Evolutionary conservation across 116 monocot genomes (phyloP).

Genomic region (Phalaenopsis hybrid): DNA sequence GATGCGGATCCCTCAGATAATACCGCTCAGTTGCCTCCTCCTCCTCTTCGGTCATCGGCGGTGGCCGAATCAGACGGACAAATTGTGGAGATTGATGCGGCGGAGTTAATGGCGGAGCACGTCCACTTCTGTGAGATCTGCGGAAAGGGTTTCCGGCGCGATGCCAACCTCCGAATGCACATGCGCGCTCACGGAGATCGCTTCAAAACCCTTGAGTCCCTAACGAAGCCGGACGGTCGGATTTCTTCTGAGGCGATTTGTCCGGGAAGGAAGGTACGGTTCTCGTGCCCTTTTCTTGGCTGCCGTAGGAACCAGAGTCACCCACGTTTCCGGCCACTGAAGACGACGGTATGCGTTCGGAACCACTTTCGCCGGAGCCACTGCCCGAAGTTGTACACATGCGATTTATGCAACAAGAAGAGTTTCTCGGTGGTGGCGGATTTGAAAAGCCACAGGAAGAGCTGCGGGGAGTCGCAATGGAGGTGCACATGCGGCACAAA

Average conservation of each 20-base stretch:
- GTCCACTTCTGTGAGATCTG: constrained; percentile 45
- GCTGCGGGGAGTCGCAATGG: constrained; percentile 45
- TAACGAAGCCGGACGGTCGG: constrained; percentile 15
- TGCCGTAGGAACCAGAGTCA: constrained; percentile 46
- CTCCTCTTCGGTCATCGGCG: not conserved
- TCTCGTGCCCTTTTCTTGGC: constrained; percentile 42
- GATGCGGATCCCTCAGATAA: not conserved
- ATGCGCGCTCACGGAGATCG: constrained; percentile 55
- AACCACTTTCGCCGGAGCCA: constrained; percentile 50
- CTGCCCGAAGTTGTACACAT: constrained; percentile 42
- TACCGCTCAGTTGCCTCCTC: not conserved
- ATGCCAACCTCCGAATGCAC: constrained; percentile 61
- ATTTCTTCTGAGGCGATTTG: not conserved
- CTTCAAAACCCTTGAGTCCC: constrained; percentile 41
- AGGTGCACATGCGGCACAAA: constrained; percentile 53
- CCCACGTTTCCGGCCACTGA: constrained; percentile 42
- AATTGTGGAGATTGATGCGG: constrained; percentile 37
- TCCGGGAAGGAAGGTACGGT: constrained; percentile 6
- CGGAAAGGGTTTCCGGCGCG: constrained; percentile 59
- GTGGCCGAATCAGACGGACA: constrained; percentile 19
- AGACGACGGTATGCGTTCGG: constrained; percentile 39
- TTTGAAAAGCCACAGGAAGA: constrained; percentile 39
- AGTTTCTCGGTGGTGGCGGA: constrained; percentile 49
- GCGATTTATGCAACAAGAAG: constrained; percentile 40
- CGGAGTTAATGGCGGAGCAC: constrained; percentile 34